A percentile compares a stretch with the other conserved stretches of the same genome.
Evolutionary conservation across 2,329 filamentous ascomycete genomes (phyloP).

Genomic region (Fusarium mexicanum): DNA sequence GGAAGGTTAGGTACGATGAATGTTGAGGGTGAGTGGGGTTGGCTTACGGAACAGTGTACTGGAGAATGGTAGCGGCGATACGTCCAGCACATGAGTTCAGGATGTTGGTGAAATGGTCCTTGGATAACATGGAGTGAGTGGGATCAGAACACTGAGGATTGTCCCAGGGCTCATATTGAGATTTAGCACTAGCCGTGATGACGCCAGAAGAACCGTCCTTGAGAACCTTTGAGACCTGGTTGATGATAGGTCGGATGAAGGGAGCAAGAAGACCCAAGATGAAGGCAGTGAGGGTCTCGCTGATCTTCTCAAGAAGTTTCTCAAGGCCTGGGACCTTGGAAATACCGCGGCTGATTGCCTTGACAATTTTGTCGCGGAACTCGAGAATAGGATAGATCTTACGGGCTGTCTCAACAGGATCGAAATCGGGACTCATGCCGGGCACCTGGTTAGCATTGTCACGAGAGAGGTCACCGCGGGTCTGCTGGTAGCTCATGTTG

Average conservation of each 20-base stretch:
- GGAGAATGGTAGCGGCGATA: conserved; percentile 77
- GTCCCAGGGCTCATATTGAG: conserved; percentile 83
- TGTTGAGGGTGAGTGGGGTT: background rate
- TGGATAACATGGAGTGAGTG: conserved; percentile 84
- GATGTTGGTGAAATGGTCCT: conserved; percentile 85
- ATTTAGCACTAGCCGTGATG: conserved; percentile 73
- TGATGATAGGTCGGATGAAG: conserved; percentile 92
- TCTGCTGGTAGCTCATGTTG: conserved; percentile 53
- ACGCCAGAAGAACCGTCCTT: conserved; percentile 84
- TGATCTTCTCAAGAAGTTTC: conserved; percentile 90
- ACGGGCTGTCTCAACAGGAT: conserved; percentile 77
- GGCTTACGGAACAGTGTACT: conserved; percentile 83
- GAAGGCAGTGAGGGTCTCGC: conserved; percentile 91
- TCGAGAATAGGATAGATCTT: conserved; percentile 95
- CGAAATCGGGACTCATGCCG: conserved; percentile 79
- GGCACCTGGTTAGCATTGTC: conserved; percentile 70
- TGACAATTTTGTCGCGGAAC: conserved; percentile 94
- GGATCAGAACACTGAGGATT: conserved; percentile 79
- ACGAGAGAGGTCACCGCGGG: conserved; percentile 48
- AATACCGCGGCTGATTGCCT: conserved; percentile 83
- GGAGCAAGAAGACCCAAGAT: conserved; percentile 90
- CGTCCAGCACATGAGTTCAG: conserved; percentile 81
- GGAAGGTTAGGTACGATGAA: conserved; percentile 3
- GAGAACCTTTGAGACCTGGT: conserved; percentile 81
- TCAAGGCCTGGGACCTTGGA: conserved; percentile 93